Evolutionary conservation across 2,329 filamentous ascomycete genomes (phyloP).

Genomic region (Aspergillus thermomutatus): DNA sequence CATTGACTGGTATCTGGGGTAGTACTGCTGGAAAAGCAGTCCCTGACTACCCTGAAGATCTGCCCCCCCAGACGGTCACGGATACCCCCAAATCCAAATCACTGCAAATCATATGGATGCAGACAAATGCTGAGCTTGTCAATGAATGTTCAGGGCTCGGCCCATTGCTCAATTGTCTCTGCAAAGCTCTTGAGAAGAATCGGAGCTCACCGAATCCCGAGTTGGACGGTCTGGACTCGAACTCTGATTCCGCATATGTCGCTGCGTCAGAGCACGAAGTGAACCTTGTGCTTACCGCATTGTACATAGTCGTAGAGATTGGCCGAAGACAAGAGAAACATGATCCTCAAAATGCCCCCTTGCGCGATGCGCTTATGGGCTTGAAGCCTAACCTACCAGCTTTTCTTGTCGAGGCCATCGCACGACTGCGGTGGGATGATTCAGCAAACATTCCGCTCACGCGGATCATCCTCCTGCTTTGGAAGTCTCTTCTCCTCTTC

Average conservation of each 20-base stretch:
- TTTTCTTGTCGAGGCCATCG: constrained; percentile 66
- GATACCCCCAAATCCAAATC: constrained; percentile 47
- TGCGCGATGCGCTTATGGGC: constrained; percentile 43
- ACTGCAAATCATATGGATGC: constrained; percentile 48
- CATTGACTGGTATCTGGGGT: constrained; percentile 68
- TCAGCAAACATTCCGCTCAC: constrained; percentile 54
- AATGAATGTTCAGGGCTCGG: constrained; percentile 34
- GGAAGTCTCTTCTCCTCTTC: constrained; percentile 84
- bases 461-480: constrained; percentile 76
- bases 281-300: constrained; percentile 41
- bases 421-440: constrained; percentile 68
- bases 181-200: constrained; percentile 38
- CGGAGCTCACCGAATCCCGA: constrained; percentile 23
- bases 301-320: constrained; percentile 43
- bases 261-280: constrained; percentile 39
- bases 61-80: constrained; percentile 34
- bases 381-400: constrained; percentile 67
- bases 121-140: constrained; percentile 39
- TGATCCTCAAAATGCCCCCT: constrained; percentile 20
- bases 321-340: constrained; percentile 35
- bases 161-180: constrained; percentile 36
- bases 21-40: constrained; percentile 56
- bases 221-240: constrained; percentile 28
- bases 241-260: constrained; percentile 29
- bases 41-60: constrained; percentile 29